Conservation (phyloP, 1,139 yeast species). For the Taphrina pruni region DNA sequence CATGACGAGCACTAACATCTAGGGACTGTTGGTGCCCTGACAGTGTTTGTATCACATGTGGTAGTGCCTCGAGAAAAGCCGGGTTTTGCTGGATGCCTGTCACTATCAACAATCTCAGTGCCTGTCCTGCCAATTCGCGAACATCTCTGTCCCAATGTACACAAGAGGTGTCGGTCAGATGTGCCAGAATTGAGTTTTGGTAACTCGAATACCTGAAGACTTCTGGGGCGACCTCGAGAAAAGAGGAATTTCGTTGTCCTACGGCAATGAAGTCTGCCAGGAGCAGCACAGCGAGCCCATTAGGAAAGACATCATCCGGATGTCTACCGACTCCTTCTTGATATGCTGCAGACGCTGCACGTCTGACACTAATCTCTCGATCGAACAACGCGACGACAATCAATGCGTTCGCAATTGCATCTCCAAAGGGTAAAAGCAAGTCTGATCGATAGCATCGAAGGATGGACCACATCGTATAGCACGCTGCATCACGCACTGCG, state of each 20-base stretch:
- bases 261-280: slow-evolving; percentile 59
- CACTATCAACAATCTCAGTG: not conserved
- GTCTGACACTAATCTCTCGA: slow-evolving; percentile 70
- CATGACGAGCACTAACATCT: slow-evolving; percentile 28
- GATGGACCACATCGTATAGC: slow-evolving; percentile 75
- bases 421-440: slow-evolving; percentile 47
- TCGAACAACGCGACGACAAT: slow-evolving; percentile 68
- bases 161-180: slow-evolving; percentile 51
- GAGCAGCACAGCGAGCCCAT: slow-evolving; percentile 64
- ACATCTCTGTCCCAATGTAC: slow-evolving; percentile 54
- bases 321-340: slow-evolving; percentile 86
- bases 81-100: not conserved
- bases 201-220: slow-evolving; percentile 44
- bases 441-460: slow-evolving; percentile 55
- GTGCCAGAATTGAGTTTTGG: slow-evolving; percentile 51
- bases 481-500: slow-evolving; percentile 81
- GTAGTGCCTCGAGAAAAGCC: not conserved
- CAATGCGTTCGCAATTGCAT: slow-evolving; percentile 46
- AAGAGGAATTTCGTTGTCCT: slow-evolving; percentile 57
- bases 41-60: not conserved
- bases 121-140: slow-evolving; percentile 53
- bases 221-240: slow-evolving; percentile 52
- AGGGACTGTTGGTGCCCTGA: not conserved
- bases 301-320: slow-evolving; percentile 51
- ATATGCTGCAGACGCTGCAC: slow-evolving; percentile 84